These are phyloP conservation scores for Volvox reticuliferus DNA, from an alignment of 139 green algal species.

Conservation along the genomic window DNA sequence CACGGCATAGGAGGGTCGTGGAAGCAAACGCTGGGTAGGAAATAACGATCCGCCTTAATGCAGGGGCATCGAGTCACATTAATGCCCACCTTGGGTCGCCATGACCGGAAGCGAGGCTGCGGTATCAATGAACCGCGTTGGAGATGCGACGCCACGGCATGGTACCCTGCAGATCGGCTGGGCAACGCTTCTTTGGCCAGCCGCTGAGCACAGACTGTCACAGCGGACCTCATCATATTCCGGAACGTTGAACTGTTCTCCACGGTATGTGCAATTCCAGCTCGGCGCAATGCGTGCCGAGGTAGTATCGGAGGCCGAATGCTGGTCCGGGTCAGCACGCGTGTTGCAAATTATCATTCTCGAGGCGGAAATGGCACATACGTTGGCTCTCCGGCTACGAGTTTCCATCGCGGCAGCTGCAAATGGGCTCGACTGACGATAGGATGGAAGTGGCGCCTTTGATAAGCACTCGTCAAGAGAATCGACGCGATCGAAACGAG, in stretches of 20 bases:
- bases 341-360: too few relatives aligned
- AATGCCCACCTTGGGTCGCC: neutral
- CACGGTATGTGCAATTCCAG: neutral
- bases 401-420: neutral
- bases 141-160: neutral
- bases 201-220: neutral
- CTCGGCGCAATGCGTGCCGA: neutral
- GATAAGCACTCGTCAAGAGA: neutral
- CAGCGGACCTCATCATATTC: neutral
- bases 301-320: neutral
- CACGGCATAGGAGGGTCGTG: too few relatives aligned
- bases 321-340: neutral
- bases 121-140: neutral
- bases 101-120: neutral
- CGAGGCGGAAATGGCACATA: too few relatives aligned
- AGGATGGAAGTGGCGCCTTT: neutral
- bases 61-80: too few relatives aligned
- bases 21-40: too few relatives aligned
- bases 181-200: neutral
- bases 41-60: too few relatives aligned
- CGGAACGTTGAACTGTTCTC: neutral
- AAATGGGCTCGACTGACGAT: neutral
- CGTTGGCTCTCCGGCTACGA: too few relatives aligned
- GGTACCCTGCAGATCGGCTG: neutral
- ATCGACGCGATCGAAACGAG: neutral